Conservation (phyloP, 2,329 filamentous ascomycete species). For the Ramularia collo-cygni region DNA sequence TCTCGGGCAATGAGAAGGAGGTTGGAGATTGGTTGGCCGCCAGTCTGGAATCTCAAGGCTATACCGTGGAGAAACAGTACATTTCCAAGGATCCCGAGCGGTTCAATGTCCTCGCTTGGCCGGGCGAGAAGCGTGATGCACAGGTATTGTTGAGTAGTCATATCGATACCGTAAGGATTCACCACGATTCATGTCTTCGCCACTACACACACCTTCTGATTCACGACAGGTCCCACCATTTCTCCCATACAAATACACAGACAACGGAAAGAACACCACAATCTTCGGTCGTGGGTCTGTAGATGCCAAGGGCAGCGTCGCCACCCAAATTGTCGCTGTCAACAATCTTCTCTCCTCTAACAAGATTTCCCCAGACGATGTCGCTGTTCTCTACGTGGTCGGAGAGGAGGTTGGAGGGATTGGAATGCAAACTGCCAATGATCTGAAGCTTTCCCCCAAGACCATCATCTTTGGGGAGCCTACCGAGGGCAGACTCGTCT, state of each 20-base stretch:
- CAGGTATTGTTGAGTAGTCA: conserved; percentile 68
- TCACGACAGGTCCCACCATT: conserved; percentile 65
- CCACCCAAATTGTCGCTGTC: conserved; percentile 66
- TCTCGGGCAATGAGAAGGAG: conserved; percentile 60
- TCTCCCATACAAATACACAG: conserved; percentile 56
- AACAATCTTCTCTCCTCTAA: conserved; percentile 42
- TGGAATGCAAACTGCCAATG: conserved; percentile 62
- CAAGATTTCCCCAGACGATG: conserved; percentile 37
- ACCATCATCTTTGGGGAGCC: conserved; percentile 89
- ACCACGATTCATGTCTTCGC: too few species aligned
- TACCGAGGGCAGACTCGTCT: conserved; percentile 79
- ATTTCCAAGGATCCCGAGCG: conserved; percentile 39
- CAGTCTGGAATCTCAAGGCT: conserved; percentile 56
- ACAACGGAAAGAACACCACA: conserved; percentile 32
- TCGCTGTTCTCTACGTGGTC: conserved; percentile 58
- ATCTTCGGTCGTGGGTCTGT: conserved; percentile 64
- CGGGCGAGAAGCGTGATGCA: conserved; percentile 43
- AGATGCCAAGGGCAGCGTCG: conserved; percentile 54
- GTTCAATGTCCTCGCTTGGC: conserved; percentile 72
- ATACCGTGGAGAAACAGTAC: conserved; percentile 56
- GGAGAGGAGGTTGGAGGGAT: conserved; percentile 77
- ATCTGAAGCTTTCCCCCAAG: conserved; percentile 43
- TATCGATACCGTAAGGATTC: conserved; percentile 67
- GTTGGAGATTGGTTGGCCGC: conserved; percentile 62
- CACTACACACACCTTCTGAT: too few species aligned